Percentiles rank a stretch among this genome's conserved stretches.
phyloP scores from a whole-genome alignment of 1,284 basidiomycete genomes.

The Microstroma glucosiphilum region DNA sequence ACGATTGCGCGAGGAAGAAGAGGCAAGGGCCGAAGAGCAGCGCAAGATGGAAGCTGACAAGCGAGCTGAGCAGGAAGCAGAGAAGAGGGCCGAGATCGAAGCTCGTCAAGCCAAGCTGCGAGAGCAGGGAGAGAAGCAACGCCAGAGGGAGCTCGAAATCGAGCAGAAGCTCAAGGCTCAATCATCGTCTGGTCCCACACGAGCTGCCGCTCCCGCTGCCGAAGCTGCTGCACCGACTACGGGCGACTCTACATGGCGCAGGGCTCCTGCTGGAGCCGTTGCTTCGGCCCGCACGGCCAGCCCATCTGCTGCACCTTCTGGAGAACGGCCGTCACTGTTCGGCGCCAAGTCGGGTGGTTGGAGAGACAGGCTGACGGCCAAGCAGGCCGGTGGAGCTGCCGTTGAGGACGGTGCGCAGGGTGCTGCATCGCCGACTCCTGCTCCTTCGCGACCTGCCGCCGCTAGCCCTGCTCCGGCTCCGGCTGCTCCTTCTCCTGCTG shows the following conservation, averaged over 20 bases:
- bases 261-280: constrained; percentile 13
- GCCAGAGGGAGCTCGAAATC: constrained; percentile 37
- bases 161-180: constrained; percentile 21
- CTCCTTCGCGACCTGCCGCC: not conserved
- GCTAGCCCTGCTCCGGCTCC: constrained; percentile 11
- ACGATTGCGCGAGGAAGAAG: constrained; percentile 24
- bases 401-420: constrained; percentile 12
- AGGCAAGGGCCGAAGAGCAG: constrained; percentile 31
- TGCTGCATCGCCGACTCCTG: constrained; percentile 2
- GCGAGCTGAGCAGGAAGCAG: constrained; percentile 43
- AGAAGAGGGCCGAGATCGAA: constrained; percentile 47
- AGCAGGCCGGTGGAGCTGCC: constrained; percentile 16
- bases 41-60: constrained; percentile 38
- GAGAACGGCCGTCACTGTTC: not conserved
- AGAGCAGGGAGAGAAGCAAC: constrained; percentile 35
- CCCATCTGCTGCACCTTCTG: constrained; percentile 3
- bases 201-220: constrained; percentile 2
- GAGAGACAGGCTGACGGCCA: constrained; percentile 8
- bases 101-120: constrained; percentile 42
- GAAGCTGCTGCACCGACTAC: constrained; percentile 14
- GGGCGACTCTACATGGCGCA: constrained; percentile 10
- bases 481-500: constrained; percentile 14
- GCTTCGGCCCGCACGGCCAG: constrained; percentile 10
- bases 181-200: constrained; percentile 6
- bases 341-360: constrained; percentile 10